Conservation (phyloP, 805 yeast species). For the Candida nitratophila region DNA sequence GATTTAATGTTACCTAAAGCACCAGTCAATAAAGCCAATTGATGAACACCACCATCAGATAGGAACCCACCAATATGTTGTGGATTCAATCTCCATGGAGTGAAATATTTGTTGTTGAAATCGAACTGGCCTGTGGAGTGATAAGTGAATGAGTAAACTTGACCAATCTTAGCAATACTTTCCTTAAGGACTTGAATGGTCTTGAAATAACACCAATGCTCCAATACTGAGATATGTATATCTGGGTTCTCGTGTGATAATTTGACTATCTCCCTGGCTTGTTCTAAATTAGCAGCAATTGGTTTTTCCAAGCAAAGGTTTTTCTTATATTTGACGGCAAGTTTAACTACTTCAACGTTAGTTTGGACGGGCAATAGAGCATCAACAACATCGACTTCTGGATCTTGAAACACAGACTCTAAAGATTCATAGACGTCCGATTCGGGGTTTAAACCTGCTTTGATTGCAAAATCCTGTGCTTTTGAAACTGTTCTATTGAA, state of each 20-base stretch:
- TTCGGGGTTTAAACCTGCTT: conserved; percentile 40
- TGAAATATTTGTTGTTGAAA: conserved; percentile 53
- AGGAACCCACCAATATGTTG: conserved; percentile 90
- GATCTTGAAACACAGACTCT: conserved; percentile 60
- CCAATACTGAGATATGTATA: conserved; percentile 70
- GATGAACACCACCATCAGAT: conserved; percentile 97
- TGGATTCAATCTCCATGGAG: conserved; percentile 86
- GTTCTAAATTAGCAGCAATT: conserved; percentile 76
- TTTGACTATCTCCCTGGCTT: conserved; percentile 74
- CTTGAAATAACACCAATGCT: conserved; percentile 76
- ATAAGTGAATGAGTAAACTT: conserved; percentile 61
- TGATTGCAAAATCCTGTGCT: conserved; percentile 71
- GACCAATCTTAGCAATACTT: conserved; percentile 66
- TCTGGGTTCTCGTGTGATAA: conserved; percentile 49
- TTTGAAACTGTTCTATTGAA: conserved; percentile 79
- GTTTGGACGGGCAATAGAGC: conserved; percentile 84
- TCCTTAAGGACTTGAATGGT: conserved; percentile 49
- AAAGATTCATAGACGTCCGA: conserved; percentile 50
- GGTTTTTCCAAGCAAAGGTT: conserved; percentile 88
- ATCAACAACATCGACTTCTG: conserved; percentile 70
- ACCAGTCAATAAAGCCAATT: conserved; percentile 77
- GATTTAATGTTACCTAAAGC: conserved; percentile 68
- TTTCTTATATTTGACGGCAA: conserved; percentile 67
- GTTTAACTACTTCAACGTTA: conserved; percentile 61
- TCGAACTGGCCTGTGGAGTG: conserved; percentile 70